These are phyloP conservation scores for Rhodotorula sphaerocarpa DNA, from an alignment of 768 basidiomycete genomes.

Conservation along the genomic window DNA sequence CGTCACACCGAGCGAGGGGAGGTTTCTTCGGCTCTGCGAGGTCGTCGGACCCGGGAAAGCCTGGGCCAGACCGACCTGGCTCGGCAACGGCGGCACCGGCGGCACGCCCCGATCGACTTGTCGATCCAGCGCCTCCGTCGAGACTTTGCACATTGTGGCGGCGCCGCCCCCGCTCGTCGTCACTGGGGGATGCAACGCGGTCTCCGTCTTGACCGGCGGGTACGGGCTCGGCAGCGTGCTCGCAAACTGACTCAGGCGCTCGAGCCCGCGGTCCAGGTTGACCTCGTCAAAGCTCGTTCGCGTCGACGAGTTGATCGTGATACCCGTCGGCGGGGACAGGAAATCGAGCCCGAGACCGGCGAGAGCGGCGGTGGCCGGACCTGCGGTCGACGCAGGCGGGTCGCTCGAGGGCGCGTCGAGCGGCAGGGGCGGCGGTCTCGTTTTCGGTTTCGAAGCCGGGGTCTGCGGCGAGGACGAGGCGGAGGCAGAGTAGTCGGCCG, in stretches of 20 bases:
- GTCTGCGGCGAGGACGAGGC: background rate
- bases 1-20: slow-evolving; percentile 8
- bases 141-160: background rate
- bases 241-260: slow-evolving; percentile 16
- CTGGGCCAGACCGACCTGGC: background rate
- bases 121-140: background rate
- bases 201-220: background rate
- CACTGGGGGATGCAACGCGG: too few relatives aligned
- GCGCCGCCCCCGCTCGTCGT: background rate
- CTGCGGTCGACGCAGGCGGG: background rate
- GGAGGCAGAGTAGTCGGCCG: background rate
- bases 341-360: slow-evolving; percentile 18
- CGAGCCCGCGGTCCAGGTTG: slow-evolving; percentile 17
- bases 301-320: too few relatives aligned
- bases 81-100: background rate
- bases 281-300: slow-evolving; percentile 12
- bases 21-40: too few relatives aligned
- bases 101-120: background rate
- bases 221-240: slow-evolving; percentile 22
- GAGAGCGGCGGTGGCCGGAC: background rate
- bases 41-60: background rate
- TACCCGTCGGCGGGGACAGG: background rate
- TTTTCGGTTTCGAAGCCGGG: background rate
- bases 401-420: slow-evolving; percentile 3
- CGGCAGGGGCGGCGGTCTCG: background rate